Conservation (phyloP, 768 basidiomycete genomes). For the Boletellus sp. region DNA sequence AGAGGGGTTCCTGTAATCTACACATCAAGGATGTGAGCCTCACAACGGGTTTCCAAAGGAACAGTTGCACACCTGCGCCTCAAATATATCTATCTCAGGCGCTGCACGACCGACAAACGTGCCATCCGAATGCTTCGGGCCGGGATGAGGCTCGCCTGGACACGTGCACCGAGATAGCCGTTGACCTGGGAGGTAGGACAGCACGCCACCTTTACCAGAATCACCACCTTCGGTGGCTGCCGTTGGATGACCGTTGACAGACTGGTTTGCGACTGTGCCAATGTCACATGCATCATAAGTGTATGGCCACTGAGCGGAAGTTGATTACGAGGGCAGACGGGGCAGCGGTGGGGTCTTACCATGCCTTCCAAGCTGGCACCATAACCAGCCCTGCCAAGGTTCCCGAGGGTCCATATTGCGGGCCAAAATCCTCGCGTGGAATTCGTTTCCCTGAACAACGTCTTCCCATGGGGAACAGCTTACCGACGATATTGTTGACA, state of each 20-base stretch:
- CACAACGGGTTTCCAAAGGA: slow-evolving; percentile 10
- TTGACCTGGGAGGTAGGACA: slow-evolving; percentile 82
- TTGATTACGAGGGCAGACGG: background rate
- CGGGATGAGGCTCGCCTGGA: slow-evolving; percentile 75
- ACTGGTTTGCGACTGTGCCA: slow-evolving; percentile 81
- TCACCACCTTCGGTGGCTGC: slow-evolving; percentile 64
- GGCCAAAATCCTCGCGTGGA: slow-evolving; percentile 42
- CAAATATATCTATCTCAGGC: slow-evolving; percentile 89
- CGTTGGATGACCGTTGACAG: slow-evolving; percentile 61
- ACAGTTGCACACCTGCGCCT: slow-evolving; percentile 53
- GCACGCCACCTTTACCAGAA: slow-evolving; percentile 33
- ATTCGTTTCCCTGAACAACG: slow-evolving; percentile 1
- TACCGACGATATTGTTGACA: slow-evolving; percentile 55
- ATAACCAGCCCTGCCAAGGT: slow-evolving; percentile 61
- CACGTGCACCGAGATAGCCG: slow-evolving; percentile 86
- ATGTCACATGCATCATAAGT: slow-evolving; percentile 76
- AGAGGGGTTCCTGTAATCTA: slow-evolving; percentile 47
- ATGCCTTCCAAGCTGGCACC: slow-evolving; percentile 59
- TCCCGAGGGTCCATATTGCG: slow-evolving; percentile 59
- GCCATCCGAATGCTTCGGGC: slow-evolving; percentile 70
- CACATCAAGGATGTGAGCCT: slow-evolving; percentile 15
- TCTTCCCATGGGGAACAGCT: slow-evolving; percentile 1
- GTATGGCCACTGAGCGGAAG: slow-evolving; percentile 54
- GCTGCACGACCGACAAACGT: slow-evolving; percentile 77
- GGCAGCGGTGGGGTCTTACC: slow-evolving; percentile 25